Evolutionary conservation across 2,329 filamentous ascomycete species (phyloP), one percentile per base, ranked within the genome.

Genomic region (Teratosphaeria epicoccoides): DNA sequence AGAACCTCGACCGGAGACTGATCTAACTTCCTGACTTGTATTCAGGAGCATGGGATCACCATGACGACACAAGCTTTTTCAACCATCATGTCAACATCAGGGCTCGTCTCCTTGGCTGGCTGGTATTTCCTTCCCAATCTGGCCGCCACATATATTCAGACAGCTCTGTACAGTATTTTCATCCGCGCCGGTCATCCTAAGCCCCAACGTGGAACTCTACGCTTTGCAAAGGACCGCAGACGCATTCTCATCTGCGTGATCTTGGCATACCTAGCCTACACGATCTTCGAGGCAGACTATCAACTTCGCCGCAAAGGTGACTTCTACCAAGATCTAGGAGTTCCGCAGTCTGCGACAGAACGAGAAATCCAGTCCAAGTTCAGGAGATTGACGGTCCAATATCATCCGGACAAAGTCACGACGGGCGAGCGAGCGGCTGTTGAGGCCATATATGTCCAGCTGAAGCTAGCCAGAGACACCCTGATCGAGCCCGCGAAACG

Each of bases 241-340:
- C 80, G 82, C 61, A 91, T 96, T 66, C 83, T 93, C 67, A 84
- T 91, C 65, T 74, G 84, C 60, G 87, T 97, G 63, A 84, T 97
- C 48, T 75, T 84, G 47, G 72, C 80, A 55, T 98, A 97, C 72
- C 86, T 97, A 33, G 71, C 85, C 58, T 96, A 95, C 76, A 95
- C 89, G 46, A 82, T 97, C 62, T 93, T 90, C 73, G 91, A 97
- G 72, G 85, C 88, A 63, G 87, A 95, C 76, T 82, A 87, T 73
- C 82, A 88, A 57, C 77, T 95, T 24, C 84, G 81, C 56, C 73
- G 77, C 44, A 73, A 76, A 1, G 82, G 85, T 17, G 83, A 88
- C 68, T 95, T 86, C 73, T 97, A 96, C 72, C 75, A 80, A 46
- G 79, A 85, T 57, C 79, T 98, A 0, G 82, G 82, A 29, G 79